These are phyloP conservation scores for Waltergamsia citrina DNA, from an alignment of 2,329 filamentous ascomycete species.

Conservation along the genomic window DNA sequence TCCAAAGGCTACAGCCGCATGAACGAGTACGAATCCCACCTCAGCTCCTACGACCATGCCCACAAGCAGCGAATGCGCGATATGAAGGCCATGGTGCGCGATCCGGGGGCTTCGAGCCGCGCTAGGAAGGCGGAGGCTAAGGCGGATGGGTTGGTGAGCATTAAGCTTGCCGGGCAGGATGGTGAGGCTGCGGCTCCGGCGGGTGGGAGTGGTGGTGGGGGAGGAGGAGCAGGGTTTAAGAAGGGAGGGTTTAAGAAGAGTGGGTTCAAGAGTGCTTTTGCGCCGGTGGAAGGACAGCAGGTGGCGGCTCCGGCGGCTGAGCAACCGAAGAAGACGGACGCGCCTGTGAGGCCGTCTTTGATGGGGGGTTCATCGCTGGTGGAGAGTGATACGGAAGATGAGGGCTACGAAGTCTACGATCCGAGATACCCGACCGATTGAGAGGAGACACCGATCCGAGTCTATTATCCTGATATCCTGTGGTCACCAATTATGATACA, in stretches of 20 bases:
- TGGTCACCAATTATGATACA: slow-evolving; percentile 7
- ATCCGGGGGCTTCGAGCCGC: slow-evolving; percentile 54
- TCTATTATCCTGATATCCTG: slow-evolving; percentile 1
- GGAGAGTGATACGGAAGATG: slow-evolving; percentile 60
- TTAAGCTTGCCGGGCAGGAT: slow-evolving; percentile 42
- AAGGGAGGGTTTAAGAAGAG: slow-evolving; percentile 72
- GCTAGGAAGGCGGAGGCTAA: slow-evolving; percentile 63
- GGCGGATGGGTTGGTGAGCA: slow-evolving; percentile 58
- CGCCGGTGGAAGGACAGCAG: slow-evolving; percentile 31
- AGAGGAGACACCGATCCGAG: slow-evolving; percentile 13
- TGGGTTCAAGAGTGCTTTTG: slow-evolving; percentile 72
- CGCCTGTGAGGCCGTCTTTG: slow-evolving; percentile 10
- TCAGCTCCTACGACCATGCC: slow-evolving; percentile 88
- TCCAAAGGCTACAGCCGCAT: slow-evolving; percentile 91
- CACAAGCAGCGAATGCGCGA: slow-evolving; percentile 86
- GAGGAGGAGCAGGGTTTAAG: slow-evolving; percentile 43
- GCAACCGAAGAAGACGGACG: slow-evolving; percentile 20
- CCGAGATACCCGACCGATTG: slow-evolving; percentile 51
- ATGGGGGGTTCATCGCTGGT: slow-evolving; percentile 15
- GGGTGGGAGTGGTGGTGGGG: slow-evolving; percentile 14
- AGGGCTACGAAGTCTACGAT: slow-evolving; percentile 61
- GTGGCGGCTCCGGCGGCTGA: slow-evolving; percentile 19
- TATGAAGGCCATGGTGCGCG: slow-evolving; percentile 75
- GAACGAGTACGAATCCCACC: slow-evolving; percentile 93
- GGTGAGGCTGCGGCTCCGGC: slow-evolving; percentile 14